Percentiles rank a stretch among this genome's conserved stretches.
phyloP scores from a whole-genome alignment of 768 basidiomycete genomes.

The Crepidotus variabilis region DNA sequence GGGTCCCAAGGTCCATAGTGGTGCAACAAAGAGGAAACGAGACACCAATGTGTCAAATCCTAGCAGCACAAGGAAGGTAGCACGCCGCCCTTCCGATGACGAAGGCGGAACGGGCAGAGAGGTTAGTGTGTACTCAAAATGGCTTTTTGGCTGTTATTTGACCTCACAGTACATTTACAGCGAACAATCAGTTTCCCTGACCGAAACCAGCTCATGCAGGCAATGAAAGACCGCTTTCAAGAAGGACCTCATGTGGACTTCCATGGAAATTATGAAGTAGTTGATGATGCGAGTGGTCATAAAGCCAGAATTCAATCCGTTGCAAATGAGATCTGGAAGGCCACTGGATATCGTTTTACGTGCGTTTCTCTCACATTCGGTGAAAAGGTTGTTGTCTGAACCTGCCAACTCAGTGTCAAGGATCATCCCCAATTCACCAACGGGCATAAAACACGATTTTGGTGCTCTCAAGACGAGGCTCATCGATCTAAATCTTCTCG shows the following conservation, averaged over 20 bases:
- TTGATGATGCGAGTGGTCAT: conserved; percentile 27
- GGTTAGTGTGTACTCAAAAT: conserved; percentile 9
- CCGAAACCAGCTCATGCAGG: conserved; percentile 27
- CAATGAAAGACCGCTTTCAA: conserved; percentile 29
- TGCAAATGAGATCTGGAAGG: conserved; percentile 42
- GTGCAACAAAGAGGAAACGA: conserved; percentile 16
- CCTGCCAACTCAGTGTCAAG: conserved; percentile 32
- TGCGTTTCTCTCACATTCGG: conserved; percentile 21
- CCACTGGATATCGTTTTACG: conserved; percentile 49
- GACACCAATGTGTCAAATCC: conserved; percentile 15
- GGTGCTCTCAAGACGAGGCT: conserved; percentile 49
- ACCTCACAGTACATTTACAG: conserved; percentile 15
- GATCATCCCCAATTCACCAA: conserved; percentile 44
- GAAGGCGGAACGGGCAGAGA: conserved; percentile 18
- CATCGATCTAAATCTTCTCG: conserved; percentile 36
- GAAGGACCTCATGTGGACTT: conserved; percentile 35
- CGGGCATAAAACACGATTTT: conserved; percentile 47
- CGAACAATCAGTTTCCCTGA: conserved; percentile 24
- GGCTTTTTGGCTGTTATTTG: background rate
- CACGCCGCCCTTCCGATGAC: conserved; percentile 19
- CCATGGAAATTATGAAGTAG: conserved; percentile 34
- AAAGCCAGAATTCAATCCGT: conserved; percentile 39
- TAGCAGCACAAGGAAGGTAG: conserved; percentile 16
- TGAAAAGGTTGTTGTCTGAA: conserved; percentile 2
- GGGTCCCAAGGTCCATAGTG: conserved; percentile 8